Evolutionary conservation across 441 rosid species (phyloP).

Genomic region (Mallotus repandus): DNA sequence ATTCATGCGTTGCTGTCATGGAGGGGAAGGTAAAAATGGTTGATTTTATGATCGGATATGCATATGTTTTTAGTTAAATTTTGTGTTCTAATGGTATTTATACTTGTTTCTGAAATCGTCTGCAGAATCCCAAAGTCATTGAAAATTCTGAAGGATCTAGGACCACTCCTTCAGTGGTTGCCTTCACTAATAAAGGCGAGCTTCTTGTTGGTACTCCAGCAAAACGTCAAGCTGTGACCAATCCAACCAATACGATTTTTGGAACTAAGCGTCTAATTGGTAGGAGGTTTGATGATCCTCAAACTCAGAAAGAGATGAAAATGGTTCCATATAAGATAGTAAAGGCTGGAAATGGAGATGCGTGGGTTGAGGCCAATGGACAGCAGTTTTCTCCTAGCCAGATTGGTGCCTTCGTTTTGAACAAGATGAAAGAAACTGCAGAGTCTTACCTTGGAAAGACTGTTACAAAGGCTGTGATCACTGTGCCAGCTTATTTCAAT

Average conservation of each 20-base stretch:
- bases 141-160: conserved; percentile 88
- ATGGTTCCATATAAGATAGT: no score
- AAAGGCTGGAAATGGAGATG: no score
- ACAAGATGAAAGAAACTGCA: conserved; percentile 91
- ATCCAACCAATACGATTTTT: no score
- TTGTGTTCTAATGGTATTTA: background rate
- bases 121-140: conserved; percentile 79
- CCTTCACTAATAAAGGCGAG: conserved; percentile 70
- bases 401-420: conserved; percentile 40
- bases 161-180: conserved; percentile 89
- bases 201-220: no score
- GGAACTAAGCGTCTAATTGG: no score
- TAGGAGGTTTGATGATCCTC: no score
- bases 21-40: conserved; percentile 72
- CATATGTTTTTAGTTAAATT: background rate
- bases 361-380: no score
- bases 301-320: no score
- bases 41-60: no score
- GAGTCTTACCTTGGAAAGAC: conserved; percentile 81
- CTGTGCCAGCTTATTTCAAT: conserved; percentile 88
- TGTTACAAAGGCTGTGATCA: conserved; percentile 67
- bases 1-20: conserved; percentile 95
- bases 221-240: no score
- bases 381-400: no score
- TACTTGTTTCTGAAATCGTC: conserved; percentile 4